Evolutionary conservation across 1,284 basidiomycete species (phyloP).

Genomic region (Rhodotorula mucilaginosa): DNA sequence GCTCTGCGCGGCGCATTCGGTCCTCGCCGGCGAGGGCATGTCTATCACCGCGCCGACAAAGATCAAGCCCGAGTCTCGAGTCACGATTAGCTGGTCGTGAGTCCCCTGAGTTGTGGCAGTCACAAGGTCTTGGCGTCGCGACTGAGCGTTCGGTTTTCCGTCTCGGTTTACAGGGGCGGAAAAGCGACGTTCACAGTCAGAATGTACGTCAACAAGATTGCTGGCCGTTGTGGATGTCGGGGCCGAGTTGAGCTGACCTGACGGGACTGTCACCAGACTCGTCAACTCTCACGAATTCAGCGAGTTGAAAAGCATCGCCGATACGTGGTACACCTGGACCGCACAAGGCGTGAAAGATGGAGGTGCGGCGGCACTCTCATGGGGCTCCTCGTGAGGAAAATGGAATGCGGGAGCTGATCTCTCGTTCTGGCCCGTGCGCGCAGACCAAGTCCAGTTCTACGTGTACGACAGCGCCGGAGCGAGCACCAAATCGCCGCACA

Average conservation of each 20-base stretch:
- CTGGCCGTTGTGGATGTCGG: too few species aligned
- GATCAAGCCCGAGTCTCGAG: not conserved
- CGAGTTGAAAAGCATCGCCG: not conserved
- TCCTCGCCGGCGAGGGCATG: not conserved
- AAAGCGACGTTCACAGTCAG: constrained; percentile 6
- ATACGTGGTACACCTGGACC: not conserved
- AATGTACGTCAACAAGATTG: not conserved
- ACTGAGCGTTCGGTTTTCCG: too few species aligned
- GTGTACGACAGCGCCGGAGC: constrained; percentile 17
- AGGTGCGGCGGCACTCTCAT: not conserved
- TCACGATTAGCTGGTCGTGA: constrained; percentile 1
- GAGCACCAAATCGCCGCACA: constrained; percentile 1
- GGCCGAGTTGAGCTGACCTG: too few species aligned
- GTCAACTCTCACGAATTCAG: constrained; percentile 6
- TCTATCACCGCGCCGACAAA: not conserved
- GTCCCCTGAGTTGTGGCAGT: not conserved
- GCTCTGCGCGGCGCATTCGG: not conserved
- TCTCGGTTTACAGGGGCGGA: not conserved
- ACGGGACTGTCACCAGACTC: not conserved
- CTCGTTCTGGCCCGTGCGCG: not conserved
- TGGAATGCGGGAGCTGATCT: not conserved
- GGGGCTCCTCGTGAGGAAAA: too few species aligned
- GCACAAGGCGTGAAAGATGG: constrained; percentile 2
- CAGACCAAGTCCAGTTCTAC: constrained; percentile 20
- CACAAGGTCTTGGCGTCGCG: too few species aligned